These are phyloP conservation scores for Epichloe aotearoae DNA, from an alignment of 2,329 filamentous ascomycete species.

Conservation along the genomic window DNA sequence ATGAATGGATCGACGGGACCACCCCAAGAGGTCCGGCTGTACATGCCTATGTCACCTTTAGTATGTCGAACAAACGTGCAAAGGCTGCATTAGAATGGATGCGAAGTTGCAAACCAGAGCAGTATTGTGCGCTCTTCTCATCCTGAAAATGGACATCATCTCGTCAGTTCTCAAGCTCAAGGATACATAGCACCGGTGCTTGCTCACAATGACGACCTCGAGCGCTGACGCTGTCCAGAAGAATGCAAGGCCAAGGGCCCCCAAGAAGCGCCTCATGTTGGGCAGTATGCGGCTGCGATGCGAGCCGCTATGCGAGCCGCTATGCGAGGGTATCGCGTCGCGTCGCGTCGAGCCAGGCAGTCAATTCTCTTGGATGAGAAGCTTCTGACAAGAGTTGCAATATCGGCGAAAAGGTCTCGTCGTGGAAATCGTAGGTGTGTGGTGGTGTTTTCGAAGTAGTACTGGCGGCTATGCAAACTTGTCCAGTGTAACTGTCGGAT, in stretches of 20 bases:
- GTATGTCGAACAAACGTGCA: neutral
- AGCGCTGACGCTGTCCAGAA: conserved; percentile 40
- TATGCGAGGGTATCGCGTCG: neutral
- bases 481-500: neutral
- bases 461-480: neutral
- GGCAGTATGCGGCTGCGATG: conserved; percentile 3
- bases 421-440: neutral
- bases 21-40: conserved; percentile 79
- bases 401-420: neutral
- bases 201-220: conserved; percentile 36
- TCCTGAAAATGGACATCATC: conserved; percentile 37
- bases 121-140: conserved; percentile 67
- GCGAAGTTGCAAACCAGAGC: conserved; percentile 38
- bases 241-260: conserved; percentile 37
- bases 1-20: conserved; percentile 84
- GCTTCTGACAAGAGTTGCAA: neutral
- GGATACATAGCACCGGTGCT: neutral
- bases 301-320: neutral
- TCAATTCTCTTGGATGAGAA: neutral
- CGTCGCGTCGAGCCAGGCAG: too few species aligned
- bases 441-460: neutral
- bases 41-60: conserved; percentile 56
- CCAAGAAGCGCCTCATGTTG: conserved; percentile 43
- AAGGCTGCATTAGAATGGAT: conserved; percentile 1
- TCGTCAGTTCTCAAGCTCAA: conserved; percentile 11